Evolutionary conservation across 306 rosid species (phyloP), one percentile per base, ranked within the genome.

Genomic region (Castanospermum australe): DNA sequence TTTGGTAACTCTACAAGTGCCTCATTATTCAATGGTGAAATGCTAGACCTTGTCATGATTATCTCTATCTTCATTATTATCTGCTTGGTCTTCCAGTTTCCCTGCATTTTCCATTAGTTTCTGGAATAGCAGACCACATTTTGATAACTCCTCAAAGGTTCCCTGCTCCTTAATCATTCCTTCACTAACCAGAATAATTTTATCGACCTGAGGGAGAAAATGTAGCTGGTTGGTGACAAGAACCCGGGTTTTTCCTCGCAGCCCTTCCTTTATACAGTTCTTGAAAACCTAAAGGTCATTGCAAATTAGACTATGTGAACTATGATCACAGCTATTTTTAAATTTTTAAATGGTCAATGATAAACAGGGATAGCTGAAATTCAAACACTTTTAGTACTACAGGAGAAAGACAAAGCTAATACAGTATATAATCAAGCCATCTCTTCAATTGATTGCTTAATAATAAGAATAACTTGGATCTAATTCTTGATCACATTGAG

Each of bases 201-300:
- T 86, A 52, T 94, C 98, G 81, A 94, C 94, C 54, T 87, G 96
- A 54, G 97, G 94, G 75, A 94, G 98, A 82, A 94, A 90, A 85
- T 92, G 98, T 48, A 94, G 89, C 85, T 94, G 98, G 86, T 94
- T 94, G 36, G 98, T 94, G 75, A 94, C 97, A 74, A 94, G 97
- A 81, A 92, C 87, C 78, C 97, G 80, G 42, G 98, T 94, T 84
- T 92, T 94, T 48, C 90, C 94, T 59, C 54, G 77, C 83, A 94
- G 86, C 48, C 84, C 97, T 86, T 92, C 93, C 92, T 88, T 92
- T 84, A 94, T 87, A 62, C 98, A 94, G 51, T 75, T 90, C 79
- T 82, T 89, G 79, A 94, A 94, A 80, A 94, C 97, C 98, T 93
- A 47, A 24, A 82, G 47, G 55, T 7, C 51, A 60, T 67, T 50